phyloP scores from a whole-genome alignment of 495 filamentous ascomycete genomes.

The Penicillium manginii region DNA sequence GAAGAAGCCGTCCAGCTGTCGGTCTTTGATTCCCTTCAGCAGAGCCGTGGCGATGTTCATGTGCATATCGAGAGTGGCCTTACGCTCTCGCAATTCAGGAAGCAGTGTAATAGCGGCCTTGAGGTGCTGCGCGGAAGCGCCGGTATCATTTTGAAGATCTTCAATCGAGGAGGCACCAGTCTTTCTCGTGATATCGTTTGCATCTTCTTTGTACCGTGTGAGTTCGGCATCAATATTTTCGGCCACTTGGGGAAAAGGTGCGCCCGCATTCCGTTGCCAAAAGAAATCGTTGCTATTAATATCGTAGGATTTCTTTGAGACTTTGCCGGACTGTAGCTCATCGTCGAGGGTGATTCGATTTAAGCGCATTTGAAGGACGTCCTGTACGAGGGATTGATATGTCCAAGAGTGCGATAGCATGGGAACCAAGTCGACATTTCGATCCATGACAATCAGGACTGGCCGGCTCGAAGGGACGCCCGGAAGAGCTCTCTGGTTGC shows the following conservation, averaged over 20 bases:
- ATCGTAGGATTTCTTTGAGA: constrained; percentile 84
- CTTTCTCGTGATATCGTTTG: constrained; percentile 91
- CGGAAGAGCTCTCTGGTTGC: constrained; percentile 49
- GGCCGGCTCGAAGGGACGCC: constrained; percentile 74
- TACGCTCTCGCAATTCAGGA: constrained; percentile 90
- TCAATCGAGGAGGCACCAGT: constrained; percentile 93
- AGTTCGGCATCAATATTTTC: constrained; percentile 95
- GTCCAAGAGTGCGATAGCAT: constrained; percentile 99
- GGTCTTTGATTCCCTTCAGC: constrained; percentile 87
- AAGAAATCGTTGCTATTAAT: constrained; percentile 93
- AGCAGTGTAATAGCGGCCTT: constrained; percentile 93
- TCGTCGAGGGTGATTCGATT: constrained; percentile 98
- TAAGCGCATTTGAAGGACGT: constrained; percentile 90
- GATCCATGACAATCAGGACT: constrained; percentile 87
- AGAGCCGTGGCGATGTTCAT: constrained; percentile 96
- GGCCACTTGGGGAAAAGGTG: constrained; percentile 94
- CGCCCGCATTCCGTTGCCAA: constrained; percentile 91
- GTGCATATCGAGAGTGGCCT: constrained; percentile 93
- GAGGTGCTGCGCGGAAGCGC: constrained; percentile 87
- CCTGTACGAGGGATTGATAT: constrained; percentile 94
- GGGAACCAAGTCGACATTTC: constrained; percentile 94
- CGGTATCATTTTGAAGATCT: constrained; percentile 87
- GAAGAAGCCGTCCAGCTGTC: constrained; percentile 94
- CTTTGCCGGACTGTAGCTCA: constrained; percentile 70
- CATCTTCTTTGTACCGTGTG: constrained; percentile 93